phyloP scores from a whole-genome alignment of 129 eudicot genomes.

The Scalesia atractyloides region DNA sequence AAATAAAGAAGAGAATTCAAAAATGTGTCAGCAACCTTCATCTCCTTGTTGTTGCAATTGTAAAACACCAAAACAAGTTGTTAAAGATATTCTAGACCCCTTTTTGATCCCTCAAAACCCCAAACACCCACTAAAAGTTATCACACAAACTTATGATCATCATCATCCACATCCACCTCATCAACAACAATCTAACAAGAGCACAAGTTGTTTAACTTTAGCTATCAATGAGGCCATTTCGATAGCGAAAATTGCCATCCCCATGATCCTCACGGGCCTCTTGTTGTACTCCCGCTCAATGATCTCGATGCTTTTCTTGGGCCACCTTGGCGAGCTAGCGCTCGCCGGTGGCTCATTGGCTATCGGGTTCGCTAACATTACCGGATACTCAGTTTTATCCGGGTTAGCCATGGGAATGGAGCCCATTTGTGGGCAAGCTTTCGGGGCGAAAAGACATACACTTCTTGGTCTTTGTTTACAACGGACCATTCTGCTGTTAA shows the following conservation, averaged over 20 bases:
- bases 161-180: too few species aligned
- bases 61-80: slow-evolving; percentile 37
- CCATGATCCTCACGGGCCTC: slow-evolving; percentile 86
- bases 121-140: slow-evolving; percentile 29
- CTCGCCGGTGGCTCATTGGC: slow-evolving; percentile 85
- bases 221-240: slow-evolving; percentile 50
- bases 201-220: slow-evolving; percentile 38
- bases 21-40: slow-evolving; percentile 60
- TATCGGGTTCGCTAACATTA: slow-evolving; percentile 81
- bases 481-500: slow-evolving; percentile 54
- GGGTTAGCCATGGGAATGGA: slow-evolving; percentile 98
- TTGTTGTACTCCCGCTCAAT: slow-evolving; percentile 81
- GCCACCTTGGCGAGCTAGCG: slow-evolving; percentile 70
- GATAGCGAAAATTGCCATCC: slow-evolving; percentile 63
- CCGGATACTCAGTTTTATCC: slow-evolving; percentile 83
- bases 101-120: slow-evolving; percentile 23
- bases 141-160: slow-evolving; percentile 33
- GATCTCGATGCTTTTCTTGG: slow-evolving; percentile 84
- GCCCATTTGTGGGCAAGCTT: slow-evolving; percentile 94
- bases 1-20: slow-evolving; percentile 23
- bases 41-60: slow-evolving; percentile 38
- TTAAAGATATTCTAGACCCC: slow-evolving; percentile 22
- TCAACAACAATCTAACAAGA: slow-evolving; percentile 16
- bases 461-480: slow-evolving; percentile 71
- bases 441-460: slow-evolving; percentile 63